Conservation (phyloP, 2,329 filamentous ascomycete species). For the Coniella lustricola region DNA sequence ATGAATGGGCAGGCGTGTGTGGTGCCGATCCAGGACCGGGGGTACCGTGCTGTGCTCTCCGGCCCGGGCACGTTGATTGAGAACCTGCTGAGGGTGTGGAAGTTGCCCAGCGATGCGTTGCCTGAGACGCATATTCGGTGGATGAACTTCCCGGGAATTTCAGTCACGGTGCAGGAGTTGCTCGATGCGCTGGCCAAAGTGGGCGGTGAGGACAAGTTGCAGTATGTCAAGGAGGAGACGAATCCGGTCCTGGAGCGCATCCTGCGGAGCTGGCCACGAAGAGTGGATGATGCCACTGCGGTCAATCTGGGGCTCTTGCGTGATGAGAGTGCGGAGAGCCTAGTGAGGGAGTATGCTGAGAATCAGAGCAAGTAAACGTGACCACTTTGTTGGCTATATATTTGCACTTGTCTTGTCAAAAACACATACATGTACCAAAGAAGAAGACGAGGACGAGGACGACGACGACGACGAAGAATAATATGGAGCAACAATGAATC, state of each 20-base stretch:
- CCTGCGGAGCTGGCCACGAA: conserved; percentile 47
- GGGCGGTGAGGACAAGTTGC: conserved; percentile 37
- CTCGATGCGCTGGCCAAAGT: conserved; percentile 42
- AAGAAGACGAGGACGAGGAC: too few relatives aligned
- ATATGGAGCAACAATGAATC: too few relatives aligned
- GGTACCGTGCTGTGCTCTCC: conserved; percentile 36
- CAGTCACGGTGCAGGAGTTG: conserved; percentile 46
- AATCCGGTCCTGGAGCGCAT: conserved; percentile 41
- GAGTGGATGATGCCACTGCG: conserved; percentile 36
- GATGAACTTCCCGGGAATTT: conserved; percentile 45
- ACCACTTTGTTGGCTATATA: background rate
- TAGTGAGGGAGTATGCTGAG: conserved; percentile 14
- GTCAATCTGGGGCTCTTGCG: conserved; percentile 7
- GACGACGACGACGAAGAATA: too few relatives aligned
- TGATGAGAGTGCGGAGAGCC: conserved; percentile 12
- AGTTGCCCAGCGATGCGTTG: conserved; percentile 31
- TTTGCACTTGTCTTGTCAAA: background rate
- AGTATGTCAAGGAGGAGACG: conserved; percentile 39
- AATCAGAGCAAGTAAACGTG: conserved; percentile 1
- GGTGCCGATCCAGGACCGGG: conserved; percentile 24
- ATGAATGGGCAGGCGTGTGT: conserved; percentile 23
- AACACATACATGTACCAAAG: background rate
- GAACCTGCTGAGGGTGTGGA: conserved; percentile 38
- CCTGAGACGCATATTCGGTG: conserved; percentile 21
- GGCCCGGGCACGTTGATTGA: conserved; percentile 37